A percentile compares a stretch with the other conserved stretches of the same genome.
These are phyloP conservation scores for Nemophila menziesii DNA, from an alignment of 257 asterid species.

Conservation along the genomic window DNA sequence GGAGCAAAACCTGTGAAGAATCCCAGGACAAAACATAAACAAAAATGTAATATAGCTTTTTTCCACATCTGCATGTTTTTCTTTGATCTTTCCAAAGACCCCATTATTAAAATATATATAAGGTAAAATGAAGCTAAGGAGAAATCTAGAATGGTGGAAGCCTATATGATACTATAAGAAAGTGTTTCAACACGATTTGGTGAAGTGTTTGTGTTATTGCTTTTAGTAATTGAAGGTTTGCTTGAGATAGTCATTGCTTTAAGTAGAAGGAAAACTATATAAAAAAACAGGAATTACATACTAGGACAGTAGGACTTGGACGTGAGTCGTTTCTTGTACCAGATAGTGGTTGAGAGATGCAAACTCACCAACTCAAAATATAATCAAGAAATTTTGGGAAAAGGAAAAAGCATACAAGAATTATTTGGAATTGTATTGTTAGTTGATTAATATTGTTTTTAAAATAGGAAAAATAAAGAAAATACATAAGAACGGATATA, in stretches of 20 bases:
- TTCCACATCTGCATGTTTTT: conserved; percentile 60
- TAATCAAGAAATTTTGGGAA: neutral
- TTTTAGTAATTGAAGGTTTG: conserved; percentile 17
- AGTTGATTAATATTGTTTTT: no score
- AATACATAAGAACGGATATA: no score
- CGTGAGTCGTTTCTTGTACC: conserved; percentile 34
- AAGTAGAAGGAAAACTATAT: conserved; percentile 32
- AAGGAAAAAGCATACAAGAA: neutral
- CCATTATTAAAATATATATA: conserved; percentile 18
- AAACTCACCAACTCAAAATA: conserved; percentile 43
- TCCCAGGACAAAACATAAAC: conserved; percentile 72
- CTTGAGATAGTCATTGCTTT: conserved; percentile 38
- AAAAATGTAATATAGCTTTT: conserved; percentile 65
- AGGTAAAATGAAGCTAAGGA: neutral
- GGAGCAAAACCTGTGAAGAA: conserved; percentile 93
- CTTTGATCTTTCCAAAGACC: conserved; percentile 67
- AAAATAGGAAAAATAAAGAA: no score
- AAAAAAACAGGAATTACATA: neutral
- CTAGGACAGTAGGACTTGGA: no score
- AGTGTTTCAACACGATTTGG: neutral
- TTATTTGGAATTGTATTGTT: neutral
- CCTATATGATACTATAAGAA: neutral
- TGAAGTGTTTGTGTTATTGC: conserved; percentile 12
- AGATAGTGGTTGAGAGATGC: conserved; percentile 65
- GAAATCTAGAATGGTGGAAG: conserved; percentile 16